Base-by-base conservation (phyloP, 371 early-diverging fungal genomes). In the Fennellomyces sp. region DNA sequence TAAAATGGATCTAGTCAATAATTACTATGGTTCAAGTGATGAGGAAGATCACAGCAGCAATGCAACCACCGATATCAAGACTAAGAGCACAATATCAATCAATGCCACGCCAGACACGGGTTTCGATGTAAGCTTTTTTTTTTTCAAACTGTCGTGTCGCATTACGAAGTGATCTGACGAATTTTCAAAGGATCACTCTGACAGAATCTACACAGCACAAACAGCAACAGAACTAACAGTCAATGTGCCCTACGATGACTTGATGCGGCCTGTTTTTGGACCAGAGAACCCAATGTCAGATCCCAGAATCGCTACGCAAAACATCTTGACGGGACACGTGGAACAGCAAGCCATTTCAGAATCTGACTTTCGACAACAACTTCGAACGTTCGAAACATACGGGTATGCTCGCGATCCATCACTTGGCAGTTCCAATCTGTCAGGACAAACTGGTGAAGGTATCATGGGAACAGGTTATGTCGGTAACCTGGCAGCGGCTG, bases 371-470 rank as follows among this genome's bases (percentile, higher is more conserved):
- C 78, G 88, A 54, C 85, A 87, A 23, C 90, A 95, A 72, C 82
- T 88, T 47, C 81, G 93, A 47, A 94, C 94, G 0, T 96, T 88
- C 66, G 76, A 86, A 52, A 83, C 89, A 15, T 89, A 85, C 67
- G 94, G 94, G 31, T 96, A 90, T 70, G 93, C 96, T 26, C 81
- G 88, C 47, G 90, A 96, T 79, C 96, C 96, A 23, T 83, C 88
- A 8, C 49, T 84, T 27, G 57, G 73, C 39, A 63, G 68, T 2
- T 59, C 75, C 25, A 77, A 75, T 19, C 51, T 78, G 4, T 73
- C 72, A 15, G 88, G 88, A 17, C 75, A 77, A 39, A 74, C 74
- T 17, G 86, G 86, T 26, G 63, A 75, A 21, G 88, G 85, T 31
- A 61, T 80, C 15, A 67, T 83, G 42, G 88, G 88, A 1, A 78